phyloP scores from a whole-genome alignment of 2,329 filamentous ascomycete species.

The Phyllosticta citrichinensis region DNA sequence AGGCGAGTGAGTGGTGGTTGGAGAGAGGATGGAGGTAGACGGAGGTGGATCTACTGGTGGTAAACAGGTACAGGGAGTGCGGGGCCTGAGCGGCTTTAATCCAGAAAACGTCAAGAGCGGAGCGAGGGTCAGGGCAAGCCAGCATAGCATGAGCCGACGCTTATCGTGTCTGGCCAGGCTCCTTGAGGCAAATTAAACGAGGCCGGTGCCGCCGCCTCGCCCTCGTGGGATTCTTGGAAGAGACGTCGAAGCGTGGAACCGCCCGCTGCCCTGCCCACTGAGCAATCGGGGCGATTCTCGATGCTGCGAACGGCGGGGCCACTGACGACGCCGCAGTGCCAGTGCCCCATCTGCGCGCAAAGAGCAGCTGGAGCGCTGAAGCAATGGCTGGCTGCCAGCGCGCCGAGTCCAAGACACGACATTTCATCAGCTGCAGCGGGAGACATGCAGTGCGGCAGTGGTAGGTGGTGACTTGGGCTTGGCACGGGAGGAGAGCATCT shows the following conservation, averaged over 20 bases:
- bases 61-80: neutral
- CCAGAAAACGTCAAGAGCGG: constrained; percentile 7
- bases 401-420: neutral
- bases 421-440: neutral
- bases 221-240: neutral
- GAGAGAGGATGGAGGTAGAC: constrained; percentile 1
- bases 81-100: constrained; percentile 8
- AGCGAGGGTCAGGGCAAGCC: neutral
- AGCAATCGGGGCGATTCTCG: neutral
- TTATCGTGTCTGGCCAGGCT: constrained; percentile 6
- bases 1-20: neutral
- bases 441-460: neutral
- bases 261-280: neutral
- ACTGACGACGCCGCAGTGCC: neutral
- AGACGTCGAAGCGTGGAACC: neutral
- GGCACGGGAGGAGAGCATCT: too few relatives aligned
- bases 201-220: constrained; percentile 2
- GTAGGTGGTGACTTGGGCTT: too few relatives aligned
- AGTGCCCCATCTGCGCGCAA: neutral
- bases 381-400: neutral
- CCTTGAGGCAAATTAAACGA: constrained; percentile 10
- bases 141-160: neutral
- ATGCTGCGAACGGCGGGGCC: neutral
- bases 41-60: constrained; percentile 4
- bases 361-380: neutral